These are phyloP conservation scores for Mycena polygramma DNA, from an alignment of 768 basidiomycete species.

Conservation along the genomic window DNA sequence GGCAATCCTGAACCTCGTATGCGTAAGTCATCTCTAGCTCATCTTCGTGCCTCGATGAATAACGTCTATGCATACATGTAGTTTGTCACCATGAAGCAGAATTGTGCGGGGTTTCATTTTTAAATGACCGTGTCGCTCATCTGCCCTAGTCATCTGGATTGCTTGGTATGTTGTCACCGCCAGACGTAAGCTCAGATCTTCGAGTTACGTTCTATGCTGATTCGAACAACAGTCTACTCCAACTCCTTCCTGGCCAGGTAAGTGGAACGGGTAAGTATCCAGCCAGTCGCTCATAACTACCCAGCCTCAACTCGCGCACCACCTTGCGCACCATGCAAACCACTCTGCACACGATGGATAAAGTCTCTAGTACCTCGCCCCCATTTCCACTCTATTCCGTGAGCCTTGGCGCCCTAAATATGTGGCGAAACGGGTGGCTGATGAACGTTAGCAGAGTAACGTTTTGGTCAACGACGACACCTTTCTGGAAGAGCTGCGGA, in stretches of 20 bases:
- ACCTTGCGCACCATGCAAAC: constrained; percentile 23
- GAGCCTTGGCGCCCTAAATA: too few species aligned
- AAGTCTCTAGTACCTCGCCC: too few species aligned
- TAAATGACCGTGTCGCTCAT: neutral
- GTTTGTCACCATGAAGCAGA: constrained; percentile 27
- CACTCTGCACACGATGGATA: too few species aligned
- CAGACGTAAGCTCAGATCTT: constrained; percentile 18
- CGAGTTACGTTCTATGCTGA: neutral
- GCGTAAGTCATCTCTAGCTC: neutral
- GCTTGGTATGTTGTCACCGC: constrained; percentile 29
- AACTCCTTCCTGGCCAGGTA: constrained; percentile 29
- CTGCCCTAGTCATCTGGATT: constrained; percentile 22
- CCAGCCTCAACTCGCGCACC: constrained; percentile 29
- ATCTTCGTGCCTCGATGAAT: neutral
- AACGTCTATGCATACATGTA: neutral
- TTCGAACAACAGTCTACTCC: constrained; percentile 12
- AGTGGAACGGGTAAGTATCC: neutral
- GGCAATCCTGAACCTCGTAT: constrained; percentile 21
- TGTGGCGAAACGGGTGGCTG: too few species aligned
- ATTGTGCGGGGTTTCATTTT: neutral
- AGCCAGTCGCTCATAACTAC: too few species aligned
- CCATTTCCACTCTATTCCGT: too few species aligned
- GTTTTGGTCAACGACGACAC: too few species aligned
- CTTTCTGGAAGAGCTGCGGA: too few species aligned
- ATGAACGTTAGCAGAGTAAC: too few species aligned